Percentiles rank a stretch among this genome's conserved stretches.
phyloP scores from a whole-genome alignment of 2,329 filamentous ascomycete species.

The Ascochyta viciae-villosae region DNA sequence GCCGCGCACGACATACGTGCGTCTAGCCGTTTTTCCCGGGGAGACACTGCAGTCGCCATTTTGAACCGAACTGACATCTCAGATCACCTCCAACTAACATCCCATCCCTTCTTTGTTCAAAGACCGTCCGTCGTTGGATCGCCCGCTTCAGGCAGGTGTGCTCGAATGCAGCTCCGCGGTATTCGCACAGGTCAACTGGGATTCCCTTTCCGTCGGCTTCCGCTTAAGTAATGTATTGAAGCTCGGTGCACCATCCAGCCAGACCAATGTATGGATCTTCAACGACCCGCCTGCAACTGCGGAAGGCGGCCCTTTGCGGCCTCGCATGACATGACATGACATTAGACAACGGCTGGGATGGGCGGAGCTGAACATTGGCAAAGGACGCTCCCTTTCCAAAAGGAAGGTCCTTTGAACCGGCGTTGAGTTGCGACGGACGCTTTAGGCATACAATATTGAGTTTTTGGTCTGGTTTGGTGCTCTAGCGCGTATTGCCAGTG shows the following conservation, averaged over 20 bases:
- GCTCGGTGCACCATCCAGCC: background rate
- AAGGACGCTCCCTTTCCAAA: slow-evolving; percentile 4
- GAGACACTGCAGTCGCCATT: slow-evolving; percentile 40
- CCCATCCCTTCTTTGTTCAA: background rate
- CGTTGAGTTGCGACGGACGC: background rate
- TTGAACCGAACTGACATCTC: slow-evolving; percentile 30
- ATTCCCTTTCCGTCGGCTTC: background rate
- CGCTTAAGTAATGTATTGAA: background rate
- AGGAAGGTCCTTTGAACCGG: slow-evolving; percentile 1
- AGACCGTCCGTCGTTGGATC: background rate
- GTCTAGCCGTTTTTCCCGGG: slow-evolving; percentile 33
- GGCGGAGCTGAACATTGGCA: slow-evolving; percentile 1
- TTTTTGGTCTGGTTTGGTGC: background rate
- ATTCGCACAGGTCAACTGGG: background rate
- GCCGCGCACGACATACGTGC: slow-evolving; percentile 47
- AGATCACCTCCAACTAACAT: slow-evolving; percentile 6
- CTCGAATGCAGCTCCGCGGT: background rate
- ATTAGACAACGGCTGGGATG: slow-evolving; percentile 1
- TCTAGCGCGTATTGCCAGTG: background rate
- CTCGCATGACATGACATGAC: slow-evolving; percentile 12
- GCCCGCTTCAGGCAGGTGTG: background rate
- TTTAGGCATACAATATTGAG: slow-evolving; percentile 6
- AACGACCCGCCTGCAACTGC: slow-evolving; percentile 14
- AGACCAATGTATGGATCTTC: slow-evolving; percentile 13
- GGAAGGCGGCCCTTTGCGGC: slow-evolving; percentile 17